Base-by-base conservation (phyloP, 2,329 filamentous ascomycete species). In the Aureobasidium melanogenum region DNA sequence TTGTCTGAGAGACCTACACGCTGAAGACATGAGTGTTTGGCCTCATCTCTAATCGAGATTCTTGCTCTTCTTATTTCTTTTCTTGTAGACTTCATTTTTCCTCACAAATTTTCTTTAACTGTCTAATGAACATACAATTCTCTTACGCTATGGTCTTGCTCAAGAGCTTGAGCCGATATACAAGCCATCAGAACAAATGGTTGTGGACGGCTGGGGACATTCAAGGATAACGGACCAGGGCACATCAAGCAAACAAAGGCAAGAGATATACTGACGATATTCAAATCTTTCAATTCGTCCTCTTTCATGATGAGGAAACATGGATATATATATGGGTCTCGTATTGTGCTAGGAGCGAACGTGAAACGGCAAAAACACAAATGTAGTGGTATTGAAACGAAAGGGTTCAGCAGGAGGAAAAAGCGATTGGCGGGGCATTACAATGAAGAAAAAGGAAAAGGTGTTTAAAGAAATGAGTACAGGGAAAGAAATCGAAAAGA, bases 1-100 rank as follows among this genome's bases (percentile, higher is more conserved):
- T 41, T 77, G 75, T 62, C 64, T 75, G 64, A 74, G 74, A 57
- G 61, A 62, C 46, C 50, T 48, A 17, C 22, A 55, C 15, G 59
- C 59, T 2, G 59, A 61, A n/a, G 59, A 61, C n/a, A 61, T 61
- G 59, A 61, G 59, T 41, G 38, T 51, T 12, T 60, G 57, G 57
- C 46, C 57, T n/a, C 38, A 46, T 38, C 19, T 60, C n/a, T 43
- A 26, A 51, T n/a, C 4, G 8, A 30, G n/a, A 30, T 5, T 30
- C 12, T 32, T 43, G 15, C 39, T 36, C 12, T 34, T 26, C 19
- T 22, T 14, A 28, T 6, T 26, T 58, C 30, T 58, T n/a, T 36
- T 38, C n/a, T 38, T 19, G 8, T 36, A 17, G 28, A 15, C n/a
- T 10, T 30, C 12, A 8, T 12, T 24, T 34, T 36, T 15, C 32